Conservation (phyloP, 2,329 filamentous ascomycete species). For the Pseudogymnoascus pannorum region DNA sequence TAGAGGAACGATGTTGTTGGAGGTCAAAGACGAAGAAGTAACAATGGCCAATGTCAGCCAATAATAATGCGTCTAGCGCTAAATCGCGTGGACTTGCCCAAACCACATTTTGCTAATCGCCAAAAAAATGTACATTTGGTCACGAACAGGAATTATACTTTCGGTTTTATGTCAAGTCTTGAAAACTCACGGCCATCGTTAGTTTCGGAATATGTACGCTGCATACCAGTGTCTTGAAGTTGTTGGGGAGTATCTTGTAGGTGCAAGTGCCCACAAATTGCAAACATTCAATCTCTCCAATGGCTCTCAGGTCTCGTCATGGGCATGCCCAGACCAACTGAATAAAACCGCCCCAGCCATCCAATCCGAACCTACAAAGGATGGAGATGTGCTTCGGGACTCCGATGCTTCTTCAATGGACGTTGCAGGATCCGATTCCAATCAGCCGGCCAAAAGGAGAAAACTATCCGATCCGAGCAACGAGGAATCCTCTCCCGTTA, state of each 20-base stretch:
- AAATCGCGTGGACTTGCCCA: conserved; percentile 9
- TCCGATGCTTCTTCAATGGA: conserved; percentile 13
- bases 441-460: conserved; percentile 26
- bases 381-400: conserved; percentile 12
- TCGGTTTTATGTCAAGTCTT: background rate
- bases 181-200: background rate
- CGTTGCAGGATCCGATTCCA: background rate
- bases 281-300: conserved; percentile 57
- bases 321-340: conserved; percentile 21
- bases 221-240: conserved; percentile 59
- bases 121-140: background rate
- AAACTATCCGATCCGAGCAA: conserved; percentile 21
- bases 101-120: background rate
- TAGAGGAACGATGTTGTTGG: background rate
- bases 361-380: conserved; percentile 10
- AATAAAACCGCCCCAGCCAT: conserved; percentile 10
- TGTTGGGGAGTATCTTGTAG: conserved; percentile 56
- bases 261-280: conserved; percentile 65
- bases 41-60: background rate
- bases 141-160: background rate
- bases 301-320: conserved; percentile 47
- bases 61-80: background rate
- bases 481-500: background rate
- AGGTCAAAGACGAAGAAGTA: background rate
- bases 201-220: conserved; percentile 34